Conservation (phyloP, 768 basidiomycete species). For the Lactarius pseudohatsudake region DNA sequence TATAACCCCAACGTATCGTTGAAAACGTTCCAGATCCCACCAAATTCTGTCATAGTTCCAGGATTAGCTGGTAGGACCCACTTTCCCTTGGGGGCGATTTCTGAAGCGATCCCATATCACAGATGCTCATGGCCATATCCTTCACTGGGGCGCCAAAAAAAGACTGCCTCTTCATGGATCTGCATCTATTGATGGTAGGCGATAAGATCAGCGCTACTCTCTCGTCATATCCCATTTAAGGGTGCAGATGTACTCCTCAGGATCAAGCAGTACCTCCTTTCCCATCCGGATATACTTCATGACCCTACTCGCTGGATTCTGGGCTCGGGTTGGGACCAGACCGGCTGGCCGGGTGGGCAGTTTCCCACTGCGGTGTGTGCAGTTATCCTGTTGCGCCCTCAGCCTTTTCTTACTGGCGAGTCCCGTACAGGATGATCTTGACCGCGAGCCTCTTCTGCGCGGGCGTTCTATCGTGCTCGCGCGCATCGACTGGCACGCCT, state of each 20-base stretch:
- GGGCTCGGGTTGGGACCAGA: slow-evolving; percentile 96
- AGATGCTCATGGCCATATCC: slow-evolving; percentile 82
- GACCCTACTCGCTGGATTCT: slow-evolving; percentile 68
- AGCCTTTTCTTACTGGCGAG: not conserved
- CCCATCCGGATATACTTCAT: slow-evolving; percentile 53
- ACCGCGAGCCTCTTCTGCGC: slow-evolving; percentile 61
- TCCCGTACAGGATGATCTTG: slow-evolving; percentile 62
- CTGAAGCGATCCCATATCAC: not conserved
- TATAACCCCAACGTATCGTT: slow-evolving; percentile 35
- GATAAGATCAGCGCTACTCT: not conserved
- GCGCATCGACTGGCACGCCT: slow-evolving; percentile 81
- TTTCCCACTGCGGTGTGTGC: slow-evolving; percentile 72
- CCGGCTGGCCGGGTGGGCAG: slow-evolving; percentile 51
- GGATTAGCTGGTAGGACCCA: slow-evolving; percentile 62
- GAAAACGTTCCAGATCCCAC: slow-evolving; percentile 28
- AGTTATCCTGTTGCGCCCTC: not conserved
- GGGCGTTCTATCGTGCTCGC: slow-evolving; percentile 70
- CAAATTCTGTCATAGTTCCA: slow-evolving; percentile 58
- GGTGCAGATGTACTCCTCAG: slow-evolving; percentile 59
- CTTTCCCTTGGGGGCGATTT: slow-evolving; percentile 8
- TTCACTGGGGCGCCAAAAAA: slow-evolving; percentile 70
- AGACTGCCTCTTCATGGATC: slow-evolving; percentile 63
- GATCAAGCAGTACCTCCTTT: slow-evolving; percentile 56
- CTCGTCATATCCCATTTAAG: slow-evolving; percentile 7
- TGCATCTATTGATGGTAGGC: slow-evolving; percentile 56